Evolutionary conservation across 2,329 filamentous ascomycete species (phyloP).

Genomic region (Ambrosiella cleistominuta): DNA sequence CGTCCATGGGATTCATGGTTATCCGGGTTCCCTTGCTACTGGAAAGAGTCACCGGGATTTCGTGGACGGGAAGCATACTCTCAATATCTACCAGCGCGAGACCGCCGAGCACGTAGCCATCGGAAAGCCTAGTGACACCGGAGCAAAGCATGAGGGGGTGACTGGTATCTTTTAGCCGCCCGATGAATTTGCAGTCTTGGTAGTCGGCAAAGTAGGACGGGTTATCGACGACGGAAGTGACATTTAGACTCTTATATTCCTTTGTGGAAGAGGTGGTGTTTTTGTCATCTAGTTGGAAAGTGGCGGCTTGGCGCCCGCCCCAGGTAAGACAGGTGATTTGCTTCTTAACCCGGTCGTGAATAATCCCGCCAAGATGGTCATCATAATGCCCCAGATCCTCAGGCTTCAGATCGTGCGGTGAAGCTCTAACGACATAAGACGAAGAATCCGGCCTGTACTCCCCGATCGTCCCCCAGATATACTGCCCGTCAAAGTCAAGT

Average conservation of each 20-base stretch:
- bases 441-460: conserved; percentile 32
- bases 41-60: conserved; percentile 27
- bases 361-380: conserved; percentile 30
- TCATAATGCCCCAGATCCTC: conserved; percentile 20
- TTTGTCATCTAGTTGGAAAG: conserved; percentile 20
- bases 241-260: conserved; percentile 10
- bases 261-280: neutral
- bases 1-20: conserved; percentile 33
- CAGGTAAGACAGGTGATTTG: conserved; percentile 27
- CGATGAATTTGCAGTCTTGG: conserved; percentile 35
- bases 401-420: conserved; percentile 22
- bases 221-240: conserved; percentile 17
- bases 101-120: conserved; percentile 24
- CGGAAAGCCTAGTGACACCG: conserved; percentile 22
- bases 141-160: conserved; percentile 30
- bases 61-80: conserved; percentile 27
- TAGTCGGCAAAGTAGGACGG: conserved; percentile 30
- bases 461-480: conserved; percentile 28
- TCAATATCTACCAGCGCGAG: conserved; percentile 28
- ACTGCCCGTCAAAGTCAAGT: conserved; percentile 30
- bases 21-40: conserved; percentile 23
- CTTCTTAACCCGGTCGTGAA: conserved; percentile 22
- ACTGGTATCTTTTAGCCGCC: conserved; percentile 22
- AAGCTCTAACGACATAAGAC: conserved; percentile 24
- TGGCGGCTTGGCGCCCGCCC: conserved; percentile 26